A percentile compares a stretch with the other conserved stretches of the same genome.
Evolutionary conservation across 768 basidiomycete species (phyloP).

Genomic region (Sistotremastrum suecicum): DNA sequence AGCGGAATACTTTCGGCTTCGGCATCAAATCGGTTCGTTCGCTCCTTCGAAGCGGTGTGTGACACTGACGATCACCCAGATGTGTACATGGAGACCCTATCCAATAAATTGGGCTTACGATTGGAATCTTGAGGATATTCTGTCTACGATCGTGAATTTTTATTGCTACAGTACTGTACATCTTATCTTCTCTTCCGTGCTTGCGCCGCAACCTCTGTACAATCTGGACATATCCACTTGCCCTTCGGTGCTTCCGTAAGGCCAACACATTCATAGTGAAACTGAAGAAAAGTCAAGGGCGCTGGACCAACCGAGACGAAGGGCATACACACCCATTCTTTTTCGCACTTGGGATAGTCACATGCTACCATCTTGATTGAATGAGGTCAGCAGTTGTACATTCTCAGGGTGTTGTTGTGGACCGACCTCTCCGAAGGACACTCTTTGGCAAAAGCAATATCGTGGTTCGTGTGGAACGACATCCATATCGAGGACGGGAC

Average conservation of each 20-base stretch:
- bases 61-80: conserved; percentile 25
- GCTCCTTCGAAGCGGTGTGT: not conserved
- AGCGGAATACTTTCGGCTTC: conserved; percentile 68
- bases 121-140: conserved; percentile 16
- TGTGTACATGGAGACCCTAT: conserved; percentile 77
- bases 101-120: conserved; percentile 62
- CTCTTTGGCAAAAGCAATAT: conserved; percentile 74
- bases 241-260: conserved; percentile 41
- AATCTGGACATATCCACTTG: conserved; percentile 65
- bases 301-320: not conserved
- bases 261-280: conserved; percentile 57
- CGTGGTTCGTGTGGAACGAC: conserved; percentile 36
- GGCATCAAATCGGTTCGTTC: conserved; percentile 56
- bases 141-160: conserved; percentile 2
- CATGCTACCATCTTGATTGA: conserved; percentile 70
- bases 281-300: conserved; percentile 27
- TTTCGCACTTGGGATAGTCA: conserved; percentile 52
- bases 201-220: conserved; percentile 24
- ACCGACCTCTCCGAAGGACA: conserved; percentile 68
- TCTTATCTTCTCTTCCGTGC: conserved; percentile 10
- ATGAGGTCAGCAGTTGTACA: conserved; percentile 4
- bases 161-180: conserved; percentile 1
- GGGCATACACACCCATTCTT: conserved; percentile 62
- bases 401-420: not conserved
- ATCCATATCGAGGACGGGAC: conserved; percentile 14